These are phyloP conservation scores for Podospora conica DNA, from an alignment of 495 filamentous ascomycete species.

Conservation along the genomic window DNA sequence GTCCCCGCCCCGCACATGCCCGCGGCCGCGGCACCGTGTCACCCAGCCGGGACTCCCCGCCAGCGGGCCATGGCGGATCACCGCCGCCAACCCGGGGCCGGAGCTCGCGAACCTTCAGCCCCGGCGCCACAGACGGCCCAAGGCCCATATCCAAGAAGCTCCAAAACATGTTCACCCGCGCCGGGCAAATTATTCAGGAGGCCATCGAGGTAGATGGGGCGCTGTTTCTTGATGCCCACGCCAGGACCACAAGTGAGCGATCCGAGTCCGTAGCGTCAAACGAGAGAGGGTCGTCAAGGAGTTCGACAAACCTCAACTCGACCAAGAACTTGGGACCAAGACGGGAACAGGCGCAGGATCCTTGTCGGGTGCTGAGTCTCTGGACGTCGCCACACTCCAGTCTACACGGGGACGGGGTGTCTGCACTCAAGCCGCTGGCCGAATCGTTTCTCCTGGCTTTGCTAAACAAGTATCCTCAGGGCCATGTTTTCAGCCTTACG, in stretches of 20 bases:
- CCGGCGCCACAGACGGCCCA: too few relatives aligned
- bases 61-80: too few relatives aligned
- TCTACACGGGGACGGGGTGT: conserved; percentile 16
- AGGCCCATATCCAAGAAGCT: neutral
- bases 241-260: too few relatives aligned
- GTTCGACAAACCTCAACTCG: conserved; percentile 11
- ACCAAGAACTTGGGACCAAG: neutral
- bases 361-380: conserved; percentile 29
- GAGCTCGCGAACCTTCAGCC: too few relatives aligned
- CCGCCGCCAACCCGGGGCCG: too few relatives aligned
- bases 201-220: conserved; percentile 48
- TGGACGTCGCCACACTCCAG: conserved; percentile 25
- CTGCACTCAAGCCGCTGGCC: neutral
- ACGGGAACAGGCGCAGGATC: neutral
- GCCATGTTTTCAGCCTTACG: conserved; percentile 51
- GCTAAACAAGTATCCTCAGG: conserved; percentile 54
- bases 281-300: conserved; percentile 30
- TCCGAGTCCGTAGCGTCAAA: too few relatives aligned
- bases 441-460: conserved; percentile 46
- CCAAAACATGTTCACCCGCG: conserved; percentile 20
- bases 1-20: too few relatives aligned
- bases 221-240: conserved; percentile 49
- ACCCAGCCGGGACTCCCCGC: too few relatives aligned
- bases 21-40: too few relatives aligned
- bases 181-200: conserved; percentile 46